Percentiles rank a stretch among this genome's conserved stretches.
These are phyloP conservation scores for Alternaria alternata DNA, from an alignment of 2,329 filamentous ascomycete species.

Conservation along the genomic window DNA sequence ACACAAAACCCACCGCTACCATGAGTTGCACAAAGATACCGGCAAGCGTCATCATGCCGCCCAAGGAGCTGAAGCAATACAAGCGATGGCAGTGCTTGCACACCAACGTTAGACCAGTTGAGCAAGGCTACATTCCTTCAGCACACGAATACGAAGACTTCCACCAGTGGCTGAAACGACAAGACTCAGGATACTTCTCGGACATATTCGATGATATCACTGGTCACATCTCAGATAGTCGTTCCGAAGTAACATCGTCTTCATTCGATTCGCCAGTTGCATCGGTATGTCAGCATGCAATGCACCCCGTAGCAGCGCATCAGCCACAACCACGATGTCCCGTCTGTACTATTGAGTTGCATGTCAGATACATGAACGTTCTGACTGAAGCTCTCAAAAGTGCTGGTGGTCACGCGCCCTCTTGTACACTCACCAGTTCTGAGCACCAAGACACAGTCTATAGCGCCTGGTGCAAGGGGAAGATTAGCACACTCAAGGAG, in stretches of 20 bases:
- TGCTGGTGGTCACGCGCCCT: slow-evolving; percentile 31
- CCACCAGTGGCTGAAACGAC: slow-evolving; percentile 39
- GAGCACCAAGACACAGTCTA: slow-evolving; percentile 34
- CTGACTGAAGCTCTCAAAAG: slow-evolving; percentile 32
- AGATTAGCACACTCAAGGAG: slow-evolving; percentile 31
- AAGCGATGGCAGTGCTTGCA: slow-evolving; percentile 37
- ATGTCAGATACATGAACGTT: slow-evolving; percentile 35
- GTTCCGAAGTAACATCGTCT: background rate
- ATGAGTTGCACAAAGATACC: slow-evolving; percentile 25
- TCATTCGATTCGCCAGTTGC: slow-evolving; percentile 23
- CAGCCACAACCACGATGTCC: slow-evolving; percentile 33
- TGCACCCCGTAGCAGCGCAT: slow-evolving; percentile 29
- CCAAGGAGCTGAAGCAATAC: slow-evolving; percentile 39
- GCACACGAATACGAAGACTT: slow-evolving; percentile 41
- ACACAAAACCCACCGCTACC: background rate
- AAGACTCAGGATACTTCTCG: slow-evolving; percentile 44
- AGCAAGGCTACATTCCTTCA: slow-evolving; percentile 34
- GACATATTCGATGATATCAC: slow-evolving; percentile 39
- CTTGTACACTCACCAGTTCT: slow-evolving; percentile 28
- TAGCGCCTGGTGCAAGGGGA: slow-evolving; percentile 35
- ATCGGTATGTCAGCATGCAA: slow-evolving; percentile 30
- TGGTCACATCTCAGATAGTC: slow-evolving; percentile 23
- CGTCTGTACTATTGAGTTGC: slow-evolving; percentile 38
- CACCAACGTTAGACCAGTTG: slow-evolving; percentile 25
- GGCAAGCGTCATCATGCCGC: slow-evolving; percentile 35